Conservation (phyloP, 176 grass and related monocot genomes). For the Pontederia crassipes region DNA sequence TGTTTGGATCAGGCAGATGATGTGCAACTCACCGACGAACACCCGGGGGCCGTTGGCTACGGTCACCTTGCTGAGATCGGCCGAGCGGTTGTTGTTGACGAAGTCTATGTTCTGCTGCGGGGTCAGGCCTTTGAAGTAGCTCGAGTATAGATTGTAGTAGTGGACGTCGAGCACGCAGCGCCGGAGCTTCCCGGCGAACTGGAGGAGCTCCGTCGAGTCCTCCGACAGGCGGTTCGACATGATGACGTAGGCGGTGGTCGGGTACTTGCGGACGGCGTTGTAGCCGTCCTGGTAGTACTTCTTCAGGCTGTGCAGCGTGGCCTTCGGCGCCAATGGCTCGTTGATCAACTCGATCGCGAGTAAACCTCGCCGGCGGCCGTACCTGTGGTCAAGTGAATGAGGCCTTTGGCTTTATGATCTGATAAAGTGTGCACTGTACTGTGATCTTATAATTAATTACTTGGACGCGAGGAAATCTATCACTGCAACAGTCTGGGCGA, state of each 20-base stretch:
- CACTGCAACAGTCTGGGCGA: conserved; percentile 34
- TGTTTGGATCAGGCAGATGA: too few relatives aligned
- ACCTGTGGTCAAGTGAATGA: too few relatives aligned
- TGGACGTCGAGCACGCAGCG: conserved; percentile 36
- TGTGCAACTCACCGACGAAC: conserved; percentile 33
- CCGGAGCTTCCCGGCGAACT: conserved; percentile 18
- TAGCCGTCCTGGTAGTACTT: conserved; percentile 63
- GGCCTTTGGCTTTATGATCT: too few relatives aligned
- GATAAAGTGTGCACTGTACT: too few relatives aligned
- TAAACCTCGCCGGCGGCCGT: conserved; percentile 28
- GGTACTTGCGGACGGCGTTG: conserved; percentile 39
- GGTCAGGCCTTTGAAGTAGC: conserved; percentile 19
- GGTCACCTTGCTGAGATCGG: conserved; percentile 13
- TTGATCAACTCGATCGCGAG: conserved; percentile 62
- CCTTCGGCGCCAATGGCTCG: conserved; percentile 34
- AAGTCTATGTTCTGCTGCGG: conserved; percentile 40
- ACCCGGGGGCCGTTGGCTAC: conserved; percentile 32
- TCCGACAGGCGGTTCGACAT: conserved; percentile 28
- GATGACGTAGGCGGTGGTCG: conserved; percentile 25
- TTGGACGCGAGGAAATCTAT: conserved; percentile 51
- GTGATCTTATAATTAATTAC: too few relatives aligned
- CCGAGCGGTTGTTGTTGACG: conserved; percentile 13
- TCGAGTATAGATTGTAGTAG: conserved; percentile 41
- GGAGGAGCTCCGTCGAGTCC: conserved; percentile 28
- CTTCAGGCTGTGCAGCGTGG: conserved; percentile 25